These are phyloP conservation scores for Diplodia seriata DNA, from an alignment of 2,329 filamentous ascomycete species.

Conservation along the genomic window DNA sequence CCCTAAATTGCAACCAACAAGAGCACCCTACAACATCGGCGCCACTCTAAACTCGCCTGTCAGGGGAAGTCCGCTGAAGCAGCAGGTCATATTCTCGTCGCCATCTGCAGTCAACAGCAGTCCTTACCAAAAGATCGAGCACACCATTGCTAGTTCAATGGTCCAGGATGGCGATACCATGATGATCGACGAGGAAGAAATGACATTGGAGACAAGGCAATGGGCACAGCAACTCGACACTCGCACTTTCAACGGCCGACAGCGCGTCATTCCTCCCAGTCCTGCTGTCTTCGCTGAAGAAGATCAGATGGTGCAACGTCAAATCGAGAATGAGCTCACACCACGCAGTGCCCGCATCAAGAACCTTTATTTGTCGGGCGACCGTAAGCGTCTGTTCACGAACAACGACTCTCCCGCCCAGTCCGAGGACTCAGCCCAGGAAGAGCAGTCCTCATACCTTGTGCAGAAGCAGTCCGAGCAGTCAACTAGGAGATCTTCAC, in stretches of 20 bases:
- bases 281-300: slow-evolving; percentile 18
- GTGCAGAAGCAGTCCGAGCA: neutral
- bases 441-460: neutral
- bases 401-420: neutral
- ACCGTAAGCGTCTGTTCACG: slow-evolving; percentile 1
- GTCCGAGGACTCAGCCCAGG: neutral
- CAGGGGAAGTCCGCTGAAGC: slow-evolving; percentile 30
- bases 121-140: slow-evolving; percentile 22
- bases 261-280: slow-evolving; percentile 19
- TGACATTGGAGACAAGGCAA: slow-evolving; percentile 8
- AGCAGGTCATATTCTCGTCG: slow-evolving; percentile 28
- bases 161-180: slow-evolving; percentile 4
- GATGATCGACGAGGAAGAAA: slow-evolving; percentile 3
- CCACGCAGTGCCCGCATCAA: slow-evolving; percentile 13
- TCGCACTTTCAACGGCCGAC: slow-evolving; percentile 3
- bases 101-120: slow-evolving; percentile 29
- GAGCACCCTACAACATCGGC: slow-evolving; percentile 28
- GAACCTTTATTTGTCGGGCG: neutral
- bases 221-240: neutral
- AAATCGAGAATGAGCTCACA: slow-evolving; percentile 25
- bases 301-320: slow-evolving; percentile 16
- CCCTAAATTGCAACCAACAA: slow-evolving; percentile 3
- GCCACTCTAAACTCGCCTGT: slow-evolving; percentile 9
- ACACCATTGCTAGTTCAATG: slow-evolving; percentile 27
- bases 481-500: neutral